These are phyloP conservation scores for Vigna radiata DNA, from an alignment of 306 rosid species.

Conservation along the genomic window DNA sequence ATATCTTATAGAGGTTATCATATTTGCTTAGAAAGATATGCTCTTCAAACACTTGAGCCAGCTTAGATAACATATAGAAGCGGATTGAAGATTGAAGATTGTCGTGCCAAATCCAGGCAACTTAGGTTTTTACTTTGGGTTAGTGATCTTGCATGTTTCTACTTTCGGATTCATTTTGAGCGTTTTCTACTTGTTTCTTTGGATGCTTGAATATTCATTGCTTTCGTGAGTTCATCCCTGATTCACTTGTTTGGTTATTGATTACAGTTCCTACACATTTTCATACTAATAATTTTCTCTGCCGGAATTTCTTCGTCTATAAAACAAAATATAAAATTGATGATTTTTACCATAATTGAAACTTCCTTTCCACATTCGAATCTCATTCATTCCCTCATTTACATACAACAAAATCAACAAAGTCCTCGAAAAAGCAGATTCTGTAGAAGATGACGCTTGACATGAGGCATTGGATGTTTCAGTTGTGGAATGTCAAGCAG, in stretches of 20 bases:
- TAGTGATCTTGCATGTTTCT: background rate
- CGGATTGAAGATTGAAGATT: background rate
- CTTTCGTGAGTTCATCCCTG: background rate
- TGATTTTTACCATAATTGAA: no score
- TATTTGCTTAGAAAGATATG: no score
- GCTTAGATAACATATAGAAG: no score
- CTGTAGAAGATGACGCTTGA: background rate
- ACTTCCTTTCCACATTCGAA: no score
- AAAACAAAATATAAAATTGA: no score
- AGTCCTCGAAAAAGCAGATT: constrained; percentile 22
- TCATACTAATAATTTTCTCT: no score
- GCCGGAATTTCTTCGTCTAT: no score
- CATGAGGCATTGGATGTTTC: background rate
- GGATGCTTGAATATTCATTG: background rate
- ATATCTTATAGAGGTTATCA: no score
- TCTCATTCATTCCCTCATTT: no score
- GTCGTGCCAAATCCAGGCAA: background rate
- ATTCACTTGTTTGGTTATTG: background rate
- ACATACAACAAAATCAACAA: no score
- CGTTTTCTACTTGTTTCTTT: background rate
- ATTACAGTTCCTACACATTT: no score
- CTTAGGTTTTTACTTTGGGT: background rate
- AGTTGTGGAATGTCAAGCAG: constrained; percentile 45
- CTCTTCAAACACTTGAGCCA: no score
- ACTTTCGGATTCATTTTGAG: background rate